Base-by-base conservation (phyloP, 164 flowering plant genomes). In the Chloranthus sessilifolius region DNA sequence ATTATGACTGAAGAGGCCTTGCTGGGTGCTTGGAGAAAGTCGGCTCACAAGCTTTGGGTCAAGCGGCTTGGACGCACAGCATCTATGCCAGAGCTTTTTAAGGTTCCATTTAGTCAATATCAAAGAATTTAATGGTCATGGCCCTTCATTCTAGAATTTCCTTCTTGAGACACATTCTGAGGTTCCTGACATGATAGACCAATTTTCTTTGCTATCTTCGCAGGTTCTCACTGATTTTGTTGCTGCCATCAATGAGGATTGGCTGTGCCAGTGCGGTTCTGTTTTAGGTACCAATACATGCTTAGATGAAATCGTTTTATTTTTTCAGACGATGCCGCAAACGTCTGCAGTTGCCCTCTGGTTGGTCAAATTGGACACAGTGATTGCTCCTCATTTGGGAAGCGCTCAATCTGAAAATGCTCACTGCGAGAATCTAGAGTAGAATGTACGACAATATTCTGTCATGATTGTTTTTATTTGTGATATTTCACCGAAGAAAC, bases 331-430 rank as follows among this genome's bases (percentile, higher is more conserved):
- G 29, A 66, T 84, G 62, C 95, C 95, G 9, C 95, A 77, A 53
- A 92, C 99, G 48, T 86, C 97, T 66, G 88, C 95, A 5, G 62
- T 86, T 64, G 95, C 95, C 22, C 77, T 92, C 30, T 92, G 95
- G 97, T 62, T 92, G 80, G 88, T 84, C 23, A 92, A 84, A 64
- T 70, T 92, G 70, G 99, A 92, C 61, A 41, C 71, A 22, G 35
- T 82, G 42, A 58, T 88, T 61, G 80, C 80, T 61, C 67, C 76
- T 16, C 50, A 58, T 48, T 19, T 73, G 60, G 62, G 74, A 52
- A 59, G 52, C 24, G 47, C 44, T 59, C 62, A 44, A 44, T 48
- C 58, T 42, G 48, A 58, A 48, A 57, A 59, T n/a, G n/a, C n/a
- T n/a, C n/a, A n/a, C n/a, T n/a, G n/a, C n/a, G n/a, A n/a, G n/a